phyloP scores from a whole-genome alignment of 2,329 filamentous ascomycete genomes.

The Phyllachora maydis region DNA sequence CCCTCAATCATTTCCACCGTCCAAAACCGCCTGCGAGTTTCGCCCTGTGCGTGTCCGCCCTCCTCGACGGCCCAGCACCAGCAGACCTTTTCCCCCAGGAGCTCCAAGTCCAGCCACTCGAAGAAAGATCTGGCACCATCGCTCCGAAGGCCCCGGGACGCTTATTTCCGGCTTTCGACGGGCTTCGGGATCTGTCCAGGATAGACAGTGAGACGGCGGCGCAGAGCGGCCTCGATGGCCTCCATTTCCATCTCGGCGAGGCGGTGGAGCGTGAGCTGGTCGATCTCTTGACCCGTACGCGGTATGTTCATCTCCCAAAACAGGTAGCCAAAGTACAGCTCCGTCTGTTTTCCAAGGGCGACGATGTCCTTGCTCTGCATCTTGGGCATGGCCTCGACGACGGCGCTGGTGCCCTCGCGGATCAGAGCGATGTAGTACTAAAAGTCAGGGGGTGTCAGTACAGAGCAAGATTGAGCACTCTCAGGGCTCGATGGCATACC shows the following conservation, averaged over 20 bases:
- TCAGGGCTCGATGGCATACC: conserved; percentile 15
- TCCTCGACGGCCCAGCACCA: no score
- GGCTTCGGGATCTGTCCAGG: no score
- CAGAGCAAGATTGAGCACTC: not conserved
- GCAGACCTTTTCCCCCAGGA: no score
- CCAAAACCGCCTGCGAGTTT: no score
- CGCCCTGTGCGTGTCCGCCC: no score
- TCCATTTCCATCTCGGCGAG: conserved; percentile 23
- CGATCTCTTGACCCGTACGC: conserved; percentile 18
- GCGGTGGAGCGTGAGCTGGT: conserved; percentile 24
- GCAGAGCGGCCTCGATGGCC: conserved; percentile 26
- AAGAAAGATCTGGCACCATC: no score
- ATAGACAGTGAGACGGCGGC: conserved; percentile 14
- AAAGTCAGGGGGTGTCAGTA: not conserved
- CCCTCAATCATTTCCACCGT: no score
- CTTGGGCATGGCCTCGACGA: conserved; percentile 17
- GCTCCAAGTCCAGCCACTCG: no score
- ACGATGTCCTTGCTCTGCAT: conserved; percentile 18
- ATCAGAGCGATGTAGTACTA: conserved; percentile 37
- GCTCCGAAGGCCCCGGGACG: no score
- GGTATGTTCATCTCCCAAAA: conserved; percentile 24
- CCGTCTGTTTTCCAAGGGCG: conserved; percentile 11
- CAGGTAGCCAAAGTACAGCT: conserved; percentile 30
- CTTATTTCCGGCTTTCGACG: no score
- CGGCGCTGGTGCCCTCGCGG: conserved; percentile 25